Evolutionary conservation across 257 asterid genomes (phyloP), one percentile per base, ranked within the genome.

Genomic region (Penstemon eatonii): DNA sequence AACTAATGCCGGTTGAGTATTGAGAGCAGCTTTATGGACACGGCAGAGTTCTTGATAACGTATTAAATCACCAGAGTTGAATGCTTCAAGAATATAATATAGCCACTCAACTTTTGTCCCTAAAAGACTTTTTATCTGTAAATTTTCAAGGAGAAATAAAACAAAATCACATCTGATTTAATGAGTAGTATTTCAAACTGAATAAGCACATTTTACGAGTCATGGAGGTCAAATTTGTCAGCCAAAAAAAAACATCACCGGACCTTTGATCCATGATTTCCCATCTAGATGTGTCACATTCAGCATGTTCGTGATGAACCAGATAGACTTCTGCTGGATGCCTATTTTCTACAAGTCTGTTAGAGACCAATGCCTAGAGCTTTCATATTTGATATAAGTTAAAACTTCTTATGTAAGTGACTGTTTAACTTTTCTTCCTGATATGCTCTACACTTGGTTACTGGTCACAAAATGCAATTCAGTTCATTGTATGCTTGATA

Each of bases 31-130:
- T 78, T 84, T 74, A 68, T 94, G 99, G 60, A 87, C 93, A 46
- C 67, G 77, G 68, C 98, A 91, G 69, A 94, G 75, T 73, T 89
- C 96, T 82, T 91, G 95, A 80, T 91, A 91, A 37, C 91, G 96
- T 56, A 79, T 85, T 73, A 91, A 79, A 80, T 91, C 90, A 56
- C 99, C 96, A 75, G 90, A 51, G 70, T 87, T 94, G 72, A 89
- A 94, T 70, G 96, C 98, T 86, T 91, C 99, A 6, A 94, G 90
- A 44, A 89, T 87, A 75, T 83, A 82, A 79, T 84, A 94, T 13
- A 89, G 81, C 99, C 99, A 94, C 74, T 91, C 96, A 66, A 87
- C 95, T 75, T 84, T 86, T 7, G 96, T 83, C 71, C 97, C 97
- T 47, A 78, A 42, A 67, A 94, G 92, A 84, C 96, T 91, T 78